Evolutionary conservation across 768 basidiomycete species (phyloP), one percentile per base, ranked within the genome.

Genomic region (Piloderma croceum): DNA sequence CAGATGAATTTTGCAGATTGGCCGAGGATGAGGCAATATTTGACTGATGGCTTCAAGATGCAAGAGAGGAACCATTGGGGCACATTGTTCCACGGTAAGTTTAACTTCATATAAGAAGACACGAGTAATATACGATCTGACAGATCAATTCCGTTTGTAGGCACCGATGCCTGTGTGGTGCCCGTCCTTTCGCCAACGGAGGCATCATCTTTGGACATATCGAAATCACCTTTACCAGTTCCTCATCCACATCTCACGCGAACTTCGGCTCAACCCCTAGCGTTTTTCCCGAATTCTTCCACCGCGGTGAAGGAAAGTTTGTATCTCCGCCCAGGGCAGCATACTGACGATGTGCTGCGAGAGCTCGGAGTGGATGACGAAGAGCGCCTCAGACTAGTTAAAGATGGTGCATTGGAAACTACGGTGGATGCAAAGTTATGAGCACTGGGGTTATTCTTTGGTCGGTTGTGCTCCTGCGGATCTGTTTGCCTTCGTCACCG

Each of bases 51-150:
- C 1, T 91, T 91, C 60, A 56, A 63, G 44, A 63, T 67, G 17
- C 68, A 71, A 29, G 66, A 76, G 1, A 69, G 85, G 41, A 78
- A 85, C 44, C 76, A 79, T 29, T 91, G 88, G 88, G 68, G 76
- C 0, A 48, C 63, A 6, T 57, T 80, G 2, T 90, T 86, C 56
- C 72, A 81, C 39, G 79, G 86, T 79, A 50, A 23, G 68, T 57
- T 7, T 33, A 7, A 10, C 24, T 34, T 36, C 3, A 17, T 10
- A 29, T 29, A 19, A 12, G 5, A 18, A 23, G 9, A n/a, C 34
- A 24, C n/a, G 10, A 19, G n/a, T n/a, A n/a, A n/a, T n/a, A n/a
- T n/a, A n/a, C n/a, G n/a, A n/a, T n/a, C n/a, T n/a, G n/a, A n/a
- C n/a, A n/a, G n/a, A n/a, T n/a, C n/a, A n/a, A n/a, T n/a, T n/a